These are phyloP conservation scores for Trichothecium roseum DNA, from an alignment of 2,329 filamentous ascomycete genomes.

Conservation along the genomic window DNA sequence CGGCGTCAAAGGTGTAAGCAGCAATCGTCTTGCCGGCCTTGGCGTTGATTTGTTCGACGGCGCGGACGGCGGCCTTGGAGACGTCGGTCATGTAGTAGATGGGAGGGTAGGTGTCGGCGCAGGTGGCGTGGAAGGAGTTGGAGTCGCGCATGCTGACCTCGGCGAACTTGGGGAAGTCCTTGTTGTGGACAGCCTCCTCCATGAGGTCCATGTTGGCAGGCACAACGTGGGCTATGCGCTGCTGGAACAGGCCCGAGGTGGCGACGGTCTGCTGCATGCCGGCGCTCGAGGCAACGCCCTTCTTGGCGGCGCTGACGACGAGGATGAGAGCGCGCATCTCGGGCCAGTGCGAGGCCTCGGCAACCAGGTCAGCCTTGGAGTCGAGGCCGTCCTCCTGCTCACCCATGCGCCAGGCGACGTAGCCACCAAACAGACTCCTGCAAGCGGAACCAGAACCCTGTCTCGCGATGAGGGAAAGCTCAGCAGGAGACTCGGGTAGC, in stretches of 20 bases:
- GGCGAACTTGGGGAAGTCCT: constrained; percentile 80
- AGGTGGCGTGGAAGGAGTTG: constrained; percentile 94
- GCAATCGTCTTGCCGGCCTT: constrained; percentile 69
- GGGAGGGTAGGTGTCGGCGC: constrained; percentile 88
- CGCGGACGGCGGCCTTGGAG: constrained; percentile 73
- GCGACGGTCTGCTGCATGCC: constrained; percentile 97
- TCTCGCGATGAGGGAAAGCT: constrained; percentile 79
- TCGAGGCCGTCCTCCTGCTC: constrained; percentile 68
- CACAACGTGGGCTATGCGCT: constrained; percentile 66
- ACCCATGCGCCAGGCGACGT: constrained; percentile 89
- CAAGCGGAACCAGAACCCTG: constrained; percentile 95
- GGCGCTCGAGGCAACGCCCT: constrained; percentile 82
- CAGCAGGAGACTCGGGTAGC: constrained; percentile 67
- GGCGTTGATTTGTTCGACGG: constrained; percentile 82
- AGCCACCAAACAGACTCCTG: constrained; percentile 85
- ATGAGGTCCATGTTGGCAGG: constrained; percentile 75
- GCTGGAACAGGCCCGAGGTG: constrained; percentile 78
- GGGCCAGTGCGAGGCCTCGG: constrained; percentile 85
- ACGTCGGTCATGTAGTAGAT: constrained; percentile 99
- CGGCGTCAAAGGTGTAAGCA: constrained; percentile 95
- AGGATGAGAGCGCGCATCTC: constrained; percentile 87
- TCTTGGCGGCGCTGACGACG: constrained; percentile 88
- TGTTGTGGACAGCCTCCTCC: constrained; percentile 66
- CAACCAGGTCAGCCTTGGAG: constrained; percentile 79
- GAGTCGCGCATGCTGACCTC: constrained; percentile 92